These are phyloP conservation scores for Trichaptum fuscoviolaceum DNA, from an alignment of 768 basidiomycete species.

Conservation along the genomic window DNA sequence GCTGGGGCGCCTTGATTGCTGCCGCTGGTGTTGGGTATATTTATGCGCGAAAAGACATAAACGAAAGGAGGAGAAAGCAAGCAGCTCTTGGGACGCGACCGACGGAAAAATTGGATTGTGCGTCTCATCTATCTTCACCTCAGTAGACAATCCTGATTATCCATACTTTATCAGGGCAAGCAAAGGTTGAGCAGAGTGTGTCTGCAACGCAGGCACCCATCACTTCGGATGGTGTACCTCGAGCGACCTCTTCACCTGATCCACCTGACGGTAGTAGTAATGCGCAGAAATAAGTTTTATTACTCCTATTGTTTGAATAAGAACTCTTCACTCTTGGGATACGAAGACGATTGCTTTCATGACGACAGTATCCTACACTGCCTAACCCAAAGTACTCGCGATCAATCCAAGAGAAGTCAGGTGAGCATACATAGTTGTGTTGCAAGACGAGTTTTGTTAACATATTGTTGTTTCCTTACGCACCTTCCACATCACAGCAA, in stretches of 20 bases:
- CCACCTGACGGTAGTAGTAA: not conserved
- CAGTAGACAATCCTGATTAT: not conserved
- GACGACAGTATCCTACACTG: too few relatives aligned
- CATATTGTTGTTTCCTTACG: too few relatives aligned
- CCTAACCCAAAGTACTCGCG: too few relatives aligned
- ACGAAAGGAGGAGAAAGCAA: slow-evolving; percentile 29
- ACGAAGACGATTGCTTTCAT: not conserved
- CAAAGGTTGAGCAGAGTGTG: not conserved
- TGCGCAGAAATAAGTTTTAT: not conserved
- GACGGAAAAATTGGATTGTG: slow-evolving; percentile 29
- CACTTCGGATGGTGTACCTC: not conserved
- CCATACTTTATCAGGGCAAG: not conserved
- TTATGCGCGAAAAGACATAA: slow-evolving; percentile 31
- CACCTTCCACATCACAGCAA: too few relatives aligned
- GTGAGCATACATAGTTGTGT: too few relatives aligned
- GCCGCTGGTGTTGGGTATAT: slow-evolving; percentile 34
- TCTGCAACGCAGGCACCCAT: not conserved
- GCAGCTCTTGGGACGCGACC: slow-evolving; percentile 26
- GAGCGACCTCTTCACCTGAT: not conserved
- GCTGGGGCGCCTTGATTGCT: slow-evolving; percentile 29
- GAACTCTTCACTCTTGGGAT: not conserved
- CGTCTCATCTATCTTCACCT: slow-evolving; percentile 9
- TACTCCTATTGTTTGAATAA: not conserved
- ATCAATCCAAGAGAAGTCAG: too few relatives aligned
- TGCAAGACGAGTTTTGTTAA: too few relatives aligned